Percentiles rank a stretch among this genome's conserved stretches.
Evolutionary conservation across 768 basidiomycete genomes (phyloP).

Genomic region (Paxillus ammoniavirescens): DNA sequence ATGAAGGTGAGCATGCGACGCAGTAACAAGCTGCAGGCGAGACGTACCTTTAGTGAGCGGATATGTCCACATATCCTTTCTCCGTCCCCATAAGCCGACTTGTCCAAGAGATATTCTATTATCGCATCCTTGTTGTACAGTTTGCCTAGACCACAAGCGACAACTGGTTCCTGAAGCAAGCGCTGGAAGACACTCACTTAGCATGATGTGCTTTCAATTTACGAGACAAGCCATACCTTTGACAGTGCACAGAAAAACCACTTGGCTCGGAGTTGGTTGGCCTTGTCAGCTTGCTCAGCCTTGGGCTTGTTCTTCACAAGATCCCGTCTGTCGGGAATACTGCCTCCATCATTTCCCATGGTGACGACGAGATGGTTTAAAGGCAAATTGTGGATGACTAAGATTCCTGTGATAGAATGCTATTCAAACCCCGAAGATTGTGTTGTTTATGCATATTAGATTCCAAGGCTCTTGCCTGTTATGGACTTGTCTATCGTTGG

Average conservation of each 20-base stretch:
- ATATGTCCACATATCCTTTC: conserved; percentile 92
- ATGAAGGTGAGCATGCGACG: not conserved
- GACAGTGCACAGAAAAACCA: conserved; percentile 96
- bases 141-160: conserved; percentile 89
- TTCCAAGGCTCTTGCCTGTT: conserved; percentile 21
- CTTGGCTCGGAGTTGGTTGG: conserved; percentile 80
- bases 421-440: conserved; percentile 6
- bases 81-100: conserved; percentile 83
- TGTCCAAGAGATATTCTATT: conserved; percentile 86
- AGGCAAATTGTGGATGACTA: conserved; percentile 1
- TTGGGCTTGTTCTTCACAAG: conserved; percentile 73
- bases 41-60: conserved; percentile 78
- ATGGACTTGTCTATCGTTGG: not conserved
- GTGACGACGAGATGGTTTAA: conserved; percentile 6
- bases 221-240: conserved; percentile 55
- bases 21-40: not conserved
- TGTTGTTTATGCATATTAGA: conserved; percentile 27
- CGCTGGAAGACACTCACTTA: conserved; percentile 43
- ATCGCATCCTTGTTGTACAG: conserved; percentile 96
- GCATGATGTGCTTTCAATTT: not conserved
- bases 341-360: conserved; percentile 91
- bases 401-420: not conserved
- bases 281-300: conserved; percentile 87
- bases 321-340: conserved; percentile 81
- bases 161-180: conserved; percentile 85